Conservation (phyloP, 2,329 filamentous ascomycete species). For the Paraphaeosphaeria minitans region DNA sequence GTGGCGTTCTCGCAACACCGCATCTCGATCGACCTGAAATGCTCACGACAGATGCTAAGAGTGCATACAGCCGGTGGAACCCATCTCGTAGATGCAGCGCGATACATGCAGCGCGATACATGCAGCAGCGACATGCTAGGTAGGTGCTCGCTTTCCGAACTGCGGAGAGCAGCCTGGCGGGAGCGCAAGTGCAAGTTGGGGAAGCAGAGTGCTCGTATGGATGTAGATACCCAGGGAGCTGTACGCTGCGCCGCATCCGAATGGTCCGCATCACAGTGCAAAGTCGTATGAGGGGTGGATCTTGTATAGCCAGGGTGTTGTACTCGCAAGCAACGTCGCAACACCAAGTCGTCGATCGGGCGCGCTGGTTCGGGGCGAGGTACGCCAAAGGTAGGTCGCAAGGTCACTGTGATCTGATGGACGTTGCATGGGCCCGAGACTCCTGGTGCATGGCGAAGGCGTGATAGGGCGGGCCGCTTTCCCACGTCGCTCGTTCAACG, state of each 20-base stretch:
- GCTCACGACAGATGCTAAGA: background rate
- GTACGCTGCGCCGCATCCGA: slow-evolving; percentile 7
- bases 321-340: background rate
- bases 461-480: background rate
- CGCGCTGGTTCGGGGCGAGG: background rate
- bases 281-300: background rate
- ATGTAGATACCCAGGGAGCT: background rate
- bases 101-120: background rate
- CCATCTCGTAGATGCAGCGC: background rate
- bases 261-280: background rate
- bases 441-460: background rate
- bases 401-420: background rate
- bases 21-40: background rate
- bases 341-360: background rate
- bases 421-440: background rate
- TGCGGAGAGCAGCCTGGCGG: background rate
- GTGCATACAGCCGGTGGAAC: background rate
- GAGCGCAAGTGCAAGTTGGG: background rate
- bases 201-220: background rate
- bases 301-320: background rate
- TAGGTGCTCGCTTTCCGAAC: background rate
- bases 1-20: slow-evolving; percentile 5
- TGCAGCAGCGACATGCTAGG: background rate
- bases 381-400: background rate
- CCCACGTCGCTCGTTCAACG: slow-evolving; percentile 3